Evolutionary conservation across 805 yeast species (phyloP).

Genomic region (Candida fluviatilis): DNA sequence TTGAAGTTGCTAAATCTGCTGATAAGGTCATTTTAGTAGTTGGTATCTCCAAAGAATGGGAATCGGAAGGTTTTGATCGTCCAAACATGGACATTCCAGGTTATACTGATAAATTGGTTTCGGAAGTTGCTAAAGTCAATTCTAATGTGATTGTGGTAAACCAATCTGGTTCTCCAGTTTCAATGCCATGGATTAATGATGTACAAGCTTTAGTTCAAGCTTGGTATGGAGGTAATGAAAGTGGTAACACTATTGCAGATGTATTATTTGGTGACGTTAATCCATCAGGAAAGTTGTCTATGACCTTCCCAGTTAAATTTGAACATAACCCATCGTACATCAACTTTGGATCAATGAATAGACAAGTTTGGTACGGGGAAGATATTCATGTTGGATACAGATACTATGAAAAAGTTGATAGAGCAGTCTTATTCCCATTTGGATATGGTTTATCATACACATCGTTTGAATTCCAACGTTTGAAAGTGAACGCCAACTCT

Average conservation of each 20-base stretch:
- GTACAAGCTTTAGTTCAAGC: slow-evolving; percentile 47
- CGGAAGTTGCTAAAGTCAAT: slow-evolving; percentile 24
- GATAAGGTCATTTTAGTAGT: slow-evolving; percentile 26
- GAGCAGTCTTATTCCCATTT: slow-evolving; percentile 53
- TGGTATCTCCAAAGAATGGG: slow-evolving; percentile 27
- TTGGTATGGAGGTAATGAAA: slow-evolving; percentile 48
- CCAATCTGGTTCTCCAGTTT: slow-evolving; percentile 31
- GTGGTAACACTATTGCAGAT: slow-evolving; percentile 58
- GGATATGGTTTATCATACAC: slow-evolving; percentile 64
- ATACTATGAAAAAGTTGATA: slow-evolving; percentile 50
- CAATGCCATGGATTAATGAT: slow-evolving; percentile 24
- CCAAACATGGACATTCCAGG: slow-evolving; percentile 27
- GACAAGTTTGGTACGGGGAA: slow-evolving; percentile 47
- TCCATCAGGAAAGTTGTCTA: slow-evolving; percentile 54
- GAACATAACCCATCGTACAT: slow-evolving; percentile 26
- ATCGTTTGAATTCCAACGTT: slow-evolving; percentile 37
- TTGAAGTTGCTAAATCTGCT: slow-evolving; percentile 19
- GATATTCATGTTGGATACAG: slow-evolving; percentile 63
- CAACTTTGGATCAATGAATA: slow-evolving; percentile 25
- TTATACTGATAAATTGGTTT: slow-evolving; percentile 21
- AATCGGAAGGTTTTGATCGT: slow-evolving; percentile 30
- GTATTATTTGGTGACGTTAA: slow-evolving; percentile 54
- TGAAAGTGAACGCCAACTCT: slow-evolving; percentile 27
- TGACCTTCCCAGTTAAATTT: slow-evolving; percentile 16
- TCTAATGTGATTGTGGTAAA: slow-evolving; percentile 27